Base-by-base conservation (phyloP, 73 alveolate genomes). In the Symbiodinium pilosum region DNA sequence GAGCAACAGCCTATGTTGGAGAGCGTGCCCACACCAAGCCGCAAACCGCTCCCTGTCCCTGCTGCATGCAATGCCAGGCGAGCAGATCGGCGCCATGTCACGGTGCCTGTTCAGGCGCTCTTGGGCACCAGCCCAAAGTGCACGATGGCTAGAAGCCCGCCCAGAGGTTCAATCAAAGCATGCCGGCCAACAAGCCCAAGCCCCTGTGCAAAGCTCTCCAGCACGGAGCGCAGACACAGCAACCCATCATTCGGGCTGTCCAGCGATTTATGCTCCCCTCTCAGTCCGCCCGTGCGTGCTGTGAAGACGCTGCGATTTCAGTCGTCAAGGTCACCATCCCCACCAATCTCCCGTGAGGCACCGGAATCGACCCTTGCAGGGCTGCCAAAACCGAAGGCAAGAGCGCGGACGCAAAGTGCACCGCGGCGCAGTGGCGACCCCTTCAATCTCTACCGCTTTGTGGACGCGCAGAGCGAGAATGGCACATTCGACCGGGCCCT, bases 401-500 rank as follows among this genome's bases (percentile, higher is more conserved):
- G 81, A 24, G 81, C 81, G 32, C 81, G 81, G 81, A 28, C 81
- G 81, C 81, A 64, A 38, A 64, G 81, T n/a, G 81, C 81, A 38
- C 81, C 81, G 81, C 81, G 81, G 81, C 81, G 81, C 38, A 26
- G 39, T 64, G 81, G 81, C 81, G 81, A 64, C 81, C 81, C 81
- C 30, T 64, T 64, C 41, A 64, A 64, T 38, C 81, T 64, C 38
- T 64, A 64, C 81, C 81, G 81, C 20, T 64, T 64, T 24, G 81
- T 64, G 39, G 81, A 64, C 38, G 81, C 81, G 20, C 81, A 64
- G 86, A 88, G 75, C 40, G 95, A 88, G 51, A 88, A 88, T 39
- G 95, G 95, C 68, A 88, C 95, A 68, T 91, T 91, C 43, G 87
- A 71, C 38, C 87, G 87, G 30, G 96, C 96, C 88, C 43, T 91